Conservation (phyloP, 805 yeast genomes). For the Wickerhamomyces ciferrii region DNA sequence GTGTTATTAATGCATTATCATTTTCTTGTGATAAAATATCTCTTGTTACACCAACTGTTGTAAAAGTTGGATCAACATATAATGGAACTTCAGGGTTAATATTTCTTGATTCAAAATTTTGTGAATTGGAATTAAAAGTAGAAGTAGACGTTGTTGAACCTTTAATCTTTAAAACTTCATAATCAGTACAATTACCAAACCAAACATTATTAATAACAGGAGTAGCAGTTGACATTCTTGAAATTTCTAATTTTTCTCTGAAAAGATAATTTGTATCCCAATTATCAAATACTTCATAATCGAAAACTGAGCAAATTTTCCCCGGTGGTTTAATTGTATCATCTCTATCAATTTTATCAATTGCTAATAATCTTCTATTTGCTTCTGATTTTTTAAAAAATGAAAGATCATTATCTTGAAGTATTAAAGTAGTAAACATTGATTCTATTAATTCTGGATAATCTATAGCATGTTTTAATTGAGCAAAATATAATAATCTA, state of each 20-base stretch:
- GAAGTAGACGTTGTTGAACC: constrained; percentile 8
- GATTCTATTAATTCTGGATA: constrained; percentile 21
- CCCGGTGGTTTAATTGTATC: constrained; percentile 11
- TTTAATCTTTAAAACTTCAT: constrained; percentile 31
- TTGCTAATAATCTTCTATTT: constrained; percentile 11
- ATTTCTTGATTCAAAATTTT: constrained; percentile 4
- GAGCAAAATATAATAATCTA: constrained; percentile 39
- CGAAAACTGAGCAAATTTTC: constrained; percentile 28
- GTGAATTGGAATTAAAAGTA: no score
- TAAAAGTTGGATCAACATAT: constrained; percentile 46
- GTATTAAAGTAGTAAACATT: constrained; percentile 16
- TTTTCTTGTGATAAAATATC: constrained; percentile 21
- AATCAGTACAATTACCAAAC: constrained; percentile 82
- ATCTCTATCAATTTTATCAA: constrained; percentile 19
- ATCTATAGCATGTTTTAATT: constrained; percentile 24
- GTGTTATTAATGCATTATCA: constrained; percentile 31
- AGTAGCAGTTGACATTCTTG: constrained; percentile 79
- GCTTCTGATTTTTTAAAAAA: constrained; percentile 7
- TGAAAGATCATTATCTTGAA: constrained; percentile 10
- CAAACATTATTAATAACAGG: constrained; percentile 52
- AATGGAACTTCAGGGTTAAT: constrained; percentile 23
- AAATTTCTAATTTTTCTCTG: constrained; percentile 78
- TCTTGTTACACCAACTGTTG: constrained; percentile 38
- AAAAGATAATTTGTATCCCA: constrained; percentile 68
- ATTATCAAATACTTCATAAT: constrained; percentile 38